Conservation (phyloP, 768 basidiomycete genomes). For the Tylopilus sp. region DNA sequence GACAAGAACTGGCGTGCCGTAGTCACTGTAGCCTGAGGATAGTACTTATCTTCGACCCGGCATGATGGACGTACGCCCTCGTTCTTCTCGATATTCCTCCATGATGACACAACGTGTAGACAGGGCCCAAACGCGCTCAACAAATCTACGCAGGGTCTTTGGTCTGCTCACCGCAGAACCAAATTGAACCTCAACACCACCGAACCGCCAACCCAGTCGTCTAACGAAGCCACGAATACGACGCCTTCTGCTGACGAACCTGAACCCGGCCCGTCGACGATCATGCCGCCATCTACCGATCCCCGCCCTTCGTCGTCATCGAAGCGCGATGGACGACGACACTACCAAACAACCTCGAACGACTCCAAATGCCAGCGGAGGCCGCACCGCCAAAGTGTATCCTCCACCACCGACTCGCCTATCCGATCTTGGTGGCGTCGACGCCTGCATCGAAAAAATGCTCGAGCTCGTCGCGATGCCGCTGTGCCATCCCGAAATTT, state of each 20-base stretch:
- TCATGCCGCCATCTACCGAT: background rate
- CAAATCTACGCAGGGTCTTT: slow-evolving; percentile 74
- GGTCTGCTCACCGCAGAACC: slow-evolving; percentile 64
- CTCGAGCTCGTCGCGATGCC: slow-evolving; percentile 97
- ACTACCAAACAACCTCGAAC: slow-evolving; percentile 57
- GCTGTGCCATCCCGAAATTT: slow-evolving; percentile 91
- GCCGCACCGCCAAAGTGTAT: slow-evolving; percentile 34
- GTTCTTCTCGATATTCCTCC: background rate
- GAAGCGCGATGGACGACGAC: slow-evolving; percentile 48
- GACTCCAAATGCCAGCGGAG: slow-evolving; percentile 9
- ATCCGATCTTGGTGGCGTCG: slow-evolving; percentile 85
- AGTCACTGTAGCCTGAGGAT: too few relatives aligned
- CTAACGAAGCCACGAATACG: slow-evolving; percentile 27
- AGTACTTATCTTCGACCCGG: too few relatives aligned
- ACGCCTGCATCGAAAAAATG: slow-evolving; percentile 84
- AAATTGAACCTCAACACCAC: slow-evolving; percentile 63
- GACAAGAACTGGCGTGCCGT: too few relatives aligned
- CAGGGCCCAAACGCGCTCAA: slow-evolving; percentile 75
- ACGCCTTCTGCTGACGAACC: slow-evolving; percentile 17
- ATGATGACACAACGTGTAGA: slow-evolving; percentile 40
- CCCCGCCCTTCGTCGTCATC: slow-evolving; percentile 25
- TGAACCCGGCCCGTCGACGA: slow-evolving; percentile 10
- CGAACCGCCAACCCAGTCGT: background rate
- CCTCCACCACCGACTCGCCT: slow-evolving; percentile 72
- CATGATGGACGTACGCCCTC: slow-evolving; percentile 22